Conservation (phyloP, 2,329 filamentous ascomycete species). For the Trichothecium roseum region DNA sequence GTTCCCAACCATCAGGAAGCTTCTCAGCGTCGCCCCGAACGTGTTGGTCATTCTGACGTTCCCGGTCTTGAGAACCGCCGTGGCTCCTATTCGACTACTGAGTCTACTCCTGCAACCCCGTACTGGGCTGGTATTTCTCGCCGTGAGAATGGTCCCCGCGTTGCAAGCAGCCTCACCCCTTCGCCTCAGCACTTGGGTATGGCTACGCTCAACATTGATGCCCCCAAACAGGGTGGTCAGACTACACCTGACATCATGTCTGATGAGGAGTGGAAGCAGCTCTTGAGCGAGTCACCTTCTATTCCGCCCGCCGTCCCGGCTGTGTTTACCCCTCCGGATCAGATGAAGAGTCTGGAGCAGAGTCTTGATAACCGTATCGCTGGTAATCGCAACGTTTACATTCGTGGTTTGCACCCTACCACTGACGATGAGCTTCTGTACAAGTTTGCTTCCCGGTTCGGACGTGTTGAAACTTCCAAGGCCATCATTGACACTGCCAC, state of each 20-base stretch:
- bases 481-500: constrained; percentile 94
- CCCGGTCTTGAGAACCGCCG: constrained; percentile 55
- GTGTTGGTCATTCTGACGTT: constrained; percentile 37
- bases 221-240: constrained; percentile 25
- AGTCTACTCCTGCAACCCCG: constrained; percentile 56
- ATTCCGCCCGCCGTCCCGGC: constrained; percentile 87
- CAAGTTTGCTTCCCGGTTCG: constrained; percentile 77
- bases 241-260: constrained; percentile 21
- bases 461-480: constrained; percentile 91
- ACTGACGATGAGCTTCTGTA: constrained; percentile 87
- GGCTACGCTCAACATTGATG: constrained; percentile 25
- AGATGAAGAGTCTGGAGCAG: constrained; percentile 83
- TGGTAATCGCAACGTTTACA: constrained; percentile 96
- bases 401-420: constrained; percentile 87
- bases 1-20: constrained; percentile 9
- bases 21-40: constrained; percentile 35
- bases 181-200: constrained; percentile 51
- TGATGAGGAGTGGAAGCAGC: constrained; percentile 48
- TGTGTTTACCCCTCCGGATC: constrained; percentile 73
- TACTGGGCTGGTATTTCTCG: constrained; percentile 49
- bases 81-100: constrained; percentile 57
- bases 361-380: constrained; percentile 85
- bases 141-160: constrained; percentile 46
- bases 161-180: constrained; percentile 44
- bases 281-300: constrained; percentile 65